These are phyloP conservation scores for Cryptosporidium sp. DNA, from an alignment of 169 alveolate genomes.

Conservation along the genomic window DNA sequence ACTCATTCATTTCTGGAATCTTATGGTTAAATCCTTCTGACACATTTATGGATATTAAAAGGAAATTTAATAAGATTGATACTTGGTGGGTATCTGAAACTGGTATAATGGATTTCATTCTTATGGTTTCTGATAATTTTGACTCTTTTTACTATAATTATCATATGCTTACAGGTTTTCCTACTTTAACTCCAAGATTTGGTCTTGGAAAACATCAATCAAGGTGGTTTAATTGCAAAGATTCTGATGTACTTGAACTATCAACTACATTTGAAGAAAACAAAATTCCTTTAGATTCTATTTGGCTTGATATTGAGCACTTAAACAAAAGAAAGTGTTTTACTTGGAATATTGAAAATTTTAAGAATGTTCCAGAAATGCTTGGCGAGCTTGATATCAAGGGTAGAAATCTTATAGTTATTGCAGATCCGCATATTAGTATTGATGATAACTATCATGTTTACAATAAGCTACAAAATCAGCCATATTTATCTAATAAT, in stretches of 20 bases:
- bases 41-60: conserved; percentile 81
- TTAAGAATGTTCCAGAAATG: conserved; percentile 83
- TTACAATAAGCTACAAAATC: conserved; percentile 59
- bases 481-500: background rate
- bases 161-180: conserved; percentile 84
- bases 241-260: conserved; percentile 17
- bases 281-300: conserved; percentile 88
- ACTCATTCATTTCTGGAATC: conserved; percentile 77
- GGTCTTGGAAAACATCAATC: conserved; percentile 91
- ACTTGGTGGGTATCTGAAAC: conserved; percentile 87
- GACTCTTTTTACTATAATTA: conserved; percentile 77
- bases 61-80: background rate
- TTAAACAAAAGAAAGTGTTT: conserved; percentile 88
- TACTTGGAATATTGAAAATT: conserved; percentile 85
- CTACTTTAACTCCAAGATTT: conserved; percentile 86
- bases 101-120: conserved; percentile 84
- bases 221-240: conserved; percentile 85
- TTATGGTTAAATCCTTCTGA: conserved; percentile 85
- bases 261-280: conserved; percentile 77
- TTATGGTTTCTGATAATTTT: conserved; percentile 75
- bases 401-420: conserved; percentile 85
- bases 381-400: conserved; percentile 76
- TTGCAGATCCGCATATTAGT: conserved; percentile 92
- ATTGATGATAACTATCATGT: conserved; percentile 80
- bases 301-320: conserved; percentile 94